Base-by-base conservation (phyloP, 2,329 filamentous ascomycete species). In the Fusarium sp. region DNA sequence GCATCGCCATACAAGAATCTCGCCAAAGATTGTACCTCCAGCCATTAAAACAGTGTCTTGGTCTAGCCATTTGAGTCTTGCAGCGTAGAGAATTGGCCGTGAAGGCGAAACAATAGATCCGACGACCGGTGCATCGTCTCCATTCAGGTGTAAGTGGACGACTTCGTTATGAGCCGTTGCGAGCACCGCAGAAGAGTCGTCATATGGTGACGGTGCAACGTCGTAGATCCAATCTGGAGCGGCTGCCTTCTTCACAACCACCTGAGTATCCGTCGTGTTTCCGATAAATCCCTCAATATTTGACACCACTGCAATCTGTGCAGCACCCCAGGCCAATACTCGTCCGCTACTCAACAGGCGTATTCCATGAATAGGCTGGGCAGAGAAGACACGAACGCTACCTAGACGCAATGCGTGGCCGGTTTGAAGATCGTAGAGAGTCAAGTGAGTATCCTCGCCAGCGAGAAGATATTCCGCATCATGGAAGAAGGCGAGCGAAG, bases 21-120 rank as follows among this genome's bases (percentile, higher is more conserved):
- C 95, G 7, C 96, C 96, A 82, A 98, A 98, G 3, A 96, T 95
- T 0, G 96, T 98, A 3, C 96, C 96, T 7, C 93, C 93, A 12
- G 94, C 94, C 57, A 98, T 89, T 26, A 98, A 87, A 51, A 97
- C 85, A 58, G 86, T 85, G 50, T 86, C 84, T 11, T 81, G 61
- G 12, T 87, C 86, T 13, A 91, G 82, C 87, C 92, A 94, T 44
- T 87, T 83, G 24, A 97, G 82, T 78, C 93, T 90, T 10, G 95
- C 96, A 22, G 94, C 94, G 82, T 97, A 99, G 13, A 99, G 87
- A 62, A 97, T 95, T 4, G 95, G 96, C 48, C 93, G 89, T 13
- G 95, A 93, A 22, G 91, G 91, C 11, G 91, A 90, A 18, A 87
- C 84, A 5, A 90, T 79, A 4, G 85, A 83, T 10, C 87, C 86